Percentiles rank a stretch among this genome's conserved stretches.
Conservation (phyloP, 2,329 filamentous ascomycete species). For the Ophiocordyceps camponoti-saundersi region DNA sequence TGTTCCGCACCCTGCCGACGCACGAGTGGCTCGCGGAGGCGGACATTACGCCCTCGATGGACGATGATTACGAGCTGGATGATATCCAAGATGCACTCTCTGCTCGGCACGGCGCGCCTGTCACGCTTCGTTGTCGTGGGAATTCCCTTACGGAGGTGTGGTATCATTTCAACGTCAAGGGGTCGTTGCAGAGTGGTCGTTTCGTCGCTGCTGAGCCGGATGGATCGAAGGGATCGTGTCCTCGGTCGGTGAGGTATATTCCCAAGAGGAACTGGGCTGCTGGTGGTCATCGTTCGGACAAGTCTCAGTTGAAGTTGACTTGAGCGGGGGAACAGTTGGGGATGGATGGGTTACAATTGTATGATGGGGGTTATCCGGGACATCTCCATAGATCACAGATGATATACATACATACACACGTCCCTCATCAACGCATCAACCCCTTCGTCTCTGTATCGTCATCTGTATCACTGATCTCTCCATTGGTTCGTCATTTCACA, state of each 20-base stretch:
- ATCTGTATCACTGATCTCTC: too few species aligned
- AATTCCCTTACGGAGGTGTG: conserved; percentile 34
- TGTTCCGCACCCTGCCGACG: conserved; percentile 53
- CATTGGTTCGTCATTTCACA: neutral
- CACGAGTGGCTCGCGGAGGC: conserved; percentile 44
- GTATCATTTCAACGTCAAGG: conserved; percentile 45
- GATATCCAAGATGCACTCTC: conserved; percentile 42
- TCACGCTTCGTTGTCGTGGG: conserved; percentile 39
- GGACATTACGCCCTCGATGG: conserved; percentile 33
- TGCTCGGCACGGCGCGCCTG: conserved; percentile 31
- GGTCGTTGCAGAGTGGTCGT: conserved; percentile 38
- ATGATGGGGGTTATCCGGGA: neutral
- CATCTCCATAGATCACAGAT: too few species aligned
- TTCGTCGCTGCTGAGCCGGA: conserved; percentile 40
- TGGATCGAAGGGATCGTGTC: conserved; percentile 44
- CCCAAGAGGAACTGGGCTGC: conserved; percentile 3
- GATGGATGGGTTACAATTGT: too few species aligned
- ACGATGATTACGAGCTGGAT: neutral
- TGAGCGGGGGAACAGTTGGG: neutral
- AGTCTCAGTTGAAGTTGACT: neutral
- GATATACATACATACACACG: too few species aligned
- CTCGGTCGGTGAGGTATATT: conserved; percentile 46
- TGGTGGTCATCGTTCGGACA: neutral
- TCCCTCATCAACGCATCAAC: too few species aligned
- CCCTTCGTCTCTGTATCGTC: too few species aligned